These are phyloP conservation scores for Chamaenerion angustifolium DNA, from an alignment of 345 rosid genomes.

Conservation along the genomic window DNA sequence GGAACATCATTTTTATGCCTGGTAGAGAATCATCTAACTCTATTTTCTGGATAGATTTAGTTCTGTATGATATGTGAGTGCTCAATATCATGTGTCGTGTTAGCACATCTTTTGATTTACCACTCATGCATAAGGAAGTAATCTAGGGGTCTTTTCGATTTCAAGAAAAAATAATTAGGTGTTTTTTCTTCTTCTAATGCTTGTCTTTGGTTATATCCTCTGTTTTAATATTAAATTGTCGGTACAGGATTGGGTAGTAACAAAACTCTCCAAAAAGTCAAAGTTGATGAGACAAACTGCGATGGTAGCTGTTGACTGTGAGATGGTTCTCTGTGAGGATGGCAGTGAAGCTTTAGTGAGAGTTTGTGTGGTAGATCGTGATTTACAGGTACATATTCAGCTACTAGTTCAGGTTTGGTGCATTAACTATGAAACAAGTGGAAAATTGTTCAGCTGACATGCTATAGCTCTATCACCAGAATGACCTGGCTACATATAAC, in stretches of 20 bases:
- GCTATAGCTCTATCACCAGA: neutral
- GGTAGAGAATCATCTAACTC: no score
- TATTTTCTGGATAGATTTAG: no score
- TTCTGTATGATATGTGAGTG: no score
- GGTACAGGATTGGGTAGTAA: constrained; percentile 66
- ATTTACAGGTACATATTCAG: constrained; percentile 41
- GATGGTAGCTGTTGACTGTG: constrained; percentile 87
- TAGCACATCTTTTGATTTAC: no score
- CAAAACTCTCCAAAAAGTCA: constrained; percentile 27
- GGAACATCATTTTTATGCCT: no score
- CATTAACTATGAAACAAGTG: neutral
- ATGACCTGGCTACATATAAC: no score
- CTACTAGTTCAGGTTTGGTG: neutral
- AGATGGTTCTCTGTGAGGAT: constrained; percentile 94
- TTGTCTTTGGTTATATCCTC: neutral
- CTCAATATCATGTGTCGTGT: no score
- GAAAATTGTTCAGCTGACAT: neutral
- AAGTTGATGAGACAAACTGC: constrained; percentile 26
- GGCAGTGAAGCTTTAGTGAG: constrained; percentile 81
- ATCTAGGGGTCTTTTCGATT: no score
- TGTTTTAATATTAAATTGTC: constrained; percentile 2
- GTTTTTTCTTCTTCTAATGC: no score
- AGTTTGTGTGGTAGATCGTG: constrained; percentile 60
- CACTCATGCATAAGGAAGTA: no score
- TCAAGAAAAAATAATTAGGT: no score